Conservation (phyloP, 1,139 yeast genomes). For the Kurtzmaniella quercitrusa region DNA sequence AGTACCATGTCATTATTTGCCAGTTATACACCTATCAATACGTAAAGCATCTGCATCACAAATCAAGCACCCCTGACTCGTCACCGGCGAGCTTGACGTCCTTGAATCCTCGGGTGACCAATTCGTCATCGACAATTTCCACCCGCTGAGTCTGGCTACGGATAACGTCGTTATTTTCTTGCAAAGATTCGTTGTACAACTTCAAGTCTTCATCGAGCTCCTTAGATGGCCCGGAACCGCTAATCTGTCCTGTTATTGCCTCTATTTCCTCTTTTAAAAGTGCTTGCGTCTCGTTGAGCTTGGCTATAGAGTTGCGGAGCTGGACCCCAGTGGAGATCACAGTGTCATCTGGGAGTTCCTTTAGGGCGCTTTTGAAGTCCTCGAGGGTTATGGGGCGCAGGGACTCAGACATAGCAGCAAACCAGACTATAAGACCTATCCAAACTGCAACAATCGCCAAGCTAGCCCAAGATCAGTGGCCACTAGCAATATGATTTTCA, state of each 20-base stretch:
- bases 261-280: slow-evolving; percentile 25
- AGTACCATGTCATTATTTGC: too few species aligned
- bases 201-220: slow-evolving; percentile 18
- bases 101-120: slow-evolving; percentile 22
- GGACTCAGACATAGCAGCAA: slow-evolving; percentile 13
- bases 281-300: slow-evolving; percentile 29
- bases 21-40: too few species aligned
- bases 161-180: slow-evolving; percentile 31
- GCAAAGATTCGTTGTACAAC: slow-evolving; percentile 26
- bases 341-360: slow-evolving; percentile 32
- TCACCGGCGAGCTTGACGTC: slow-evolving; percentile 1
- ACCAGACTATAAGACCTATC: slow-evolving; percentile 7
- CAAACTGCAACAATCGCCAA: too few species aligned
- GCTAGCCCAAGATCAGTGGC: too few species aligned
- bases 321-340: slow-evolving; percentile 21
- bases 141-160: slow-evolving; percentile 24
- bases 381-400: slow-evolving; percentile 23
- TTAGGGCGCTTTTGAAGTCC: slow-evolving; percentile 27
- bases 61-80: slow-evolving; percentile 11
- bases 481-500: not conserved
- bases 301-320: slow-evolving; percentile 22
- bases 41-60: slow-evolving; percentile 6
- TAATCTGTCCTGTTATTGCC: slow-evolving; percentile 10
- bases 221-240: slow-evolving; percentile 8
- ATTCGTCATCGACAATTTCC: slow-evolving; percentile 20